Evolutionary conservation across 139 green algal species (phyloP).

Genomic region (Chlamydomonas eustigma): DNA sequence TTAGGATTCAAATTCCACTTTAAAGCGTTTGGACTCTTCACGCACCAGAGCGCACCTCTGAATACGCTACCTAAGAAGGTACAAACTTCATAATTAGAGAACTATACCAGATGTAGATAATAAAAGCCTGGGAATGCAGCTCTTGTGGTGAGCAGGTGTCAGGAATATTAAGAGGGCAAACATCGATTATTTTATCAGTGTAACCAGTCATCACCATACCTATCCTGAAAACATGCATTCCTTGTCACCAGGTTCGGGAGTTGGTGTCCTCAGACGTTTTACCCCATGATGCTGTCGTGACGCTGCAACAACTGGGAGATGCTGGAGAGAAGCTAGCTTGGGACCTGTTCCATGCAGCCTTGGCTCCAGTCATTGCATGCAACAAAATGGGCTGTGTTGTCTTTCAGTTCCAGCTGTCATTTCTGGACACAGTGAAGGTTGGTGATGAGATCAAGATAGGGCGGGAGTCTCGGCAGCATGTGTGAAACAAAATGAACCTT

Average conservation of each 20-base stretch:
- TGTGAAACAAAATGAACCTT: no score
- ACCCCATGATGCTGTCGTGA: no score
- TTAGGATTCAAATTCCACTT: conserved; percentile 47
- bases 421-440: conserved; percentile 11
- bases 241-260: no score
- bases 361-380: conserved; percentile 20
- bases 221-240: no score
- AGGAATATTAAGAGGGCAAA: no score
- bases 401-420: conserved; percentile 48
- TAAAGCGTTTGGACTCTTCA: conserved; percentile 52
- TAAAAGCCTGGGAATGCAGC: no score
- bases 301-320: conserved; percentile 11
- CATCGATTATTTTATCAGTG: no score
- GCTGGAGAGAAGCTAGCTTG: conserved; percentile 21
- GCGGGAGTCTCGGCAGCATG: background rate
- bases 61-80: conserved; percentile 4
- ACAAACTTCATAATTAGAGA: no score
- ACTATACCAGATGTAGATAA: no score
- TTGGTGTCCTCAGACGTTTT: no score
- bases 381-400: conserved; percentile 30
- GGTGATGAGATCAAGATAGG: background rate
- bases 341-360: conserved; percentile 25
- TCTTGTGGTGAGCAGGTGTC: no score
- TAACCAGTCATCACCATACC: no score
- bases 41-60: background rate